A percentile compares a stretch with the other conserved stretches of the same genome.
These are phyloP conservation scores for Perkinsus chesapeaki DNA, from an alignment of 169 alveolate species.

Conservation along the genomic window DNA sequence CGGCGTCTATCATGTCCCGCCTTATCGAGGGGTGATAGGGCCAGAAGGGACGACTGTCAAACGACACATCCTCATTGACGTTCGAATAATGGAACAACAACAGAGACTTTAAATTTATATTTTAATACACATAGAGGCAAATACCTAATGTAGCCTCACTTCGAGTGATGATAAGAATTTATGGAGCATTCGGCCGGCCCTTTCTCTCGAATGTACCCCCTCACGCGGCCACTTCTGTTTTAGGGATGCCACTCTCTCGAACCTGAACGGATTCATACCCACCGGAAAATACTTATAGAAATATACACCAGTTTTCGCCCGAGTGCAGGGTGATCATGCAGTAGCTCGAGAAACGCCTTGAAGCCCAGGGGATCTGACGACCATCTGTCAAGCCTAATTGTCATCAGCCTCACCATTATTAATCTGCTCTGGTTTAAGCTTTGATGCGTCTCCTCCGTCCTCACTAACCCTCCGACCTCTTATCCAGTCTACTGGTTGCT, in stretches of 20 bases:
- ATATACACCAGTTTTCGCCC: not conserved
- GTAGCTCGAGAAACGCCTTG: not conserved
- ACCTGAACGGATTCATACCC: not conserved
- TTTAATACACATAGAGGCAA: too few relatives aligned
- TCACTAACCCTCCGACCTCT: not conserved
- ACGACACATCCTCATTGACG: not conserved
- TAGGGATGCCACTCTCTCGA: not conserved
- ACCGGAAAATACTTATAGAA: too few relatives aligned
- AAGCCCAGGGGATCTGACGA: not conserved
- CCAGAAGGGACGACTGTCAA: not conserved
- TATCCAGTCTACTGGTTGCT: not conserved
- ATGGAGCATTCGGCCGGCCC: not conserved
- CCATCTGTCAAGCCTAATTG: not conserved
- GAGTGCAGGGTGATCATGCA: not conserved
- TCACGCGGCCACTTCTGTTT: not conserved
- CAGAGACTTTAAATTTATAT: too few relatives aligned
- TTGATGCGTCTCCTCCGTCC: not conserved
- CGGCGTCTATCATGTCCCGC: not conserved
- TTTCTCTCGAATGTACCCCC: not conserved
- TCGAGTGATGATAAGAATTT: not conserved
- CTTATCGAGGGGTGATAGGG: not conserved
- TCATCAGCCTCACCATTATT: not conserved
- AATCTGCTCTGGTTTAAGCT: not conserved
- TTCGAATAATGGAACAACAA: too few relatives aligned
- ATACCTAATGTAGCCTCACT: too few relatives aligned